Conservation (phyloP, 2,329 filamentous ascomycete species). For the Pyrenochaeta sp. region DNA sequence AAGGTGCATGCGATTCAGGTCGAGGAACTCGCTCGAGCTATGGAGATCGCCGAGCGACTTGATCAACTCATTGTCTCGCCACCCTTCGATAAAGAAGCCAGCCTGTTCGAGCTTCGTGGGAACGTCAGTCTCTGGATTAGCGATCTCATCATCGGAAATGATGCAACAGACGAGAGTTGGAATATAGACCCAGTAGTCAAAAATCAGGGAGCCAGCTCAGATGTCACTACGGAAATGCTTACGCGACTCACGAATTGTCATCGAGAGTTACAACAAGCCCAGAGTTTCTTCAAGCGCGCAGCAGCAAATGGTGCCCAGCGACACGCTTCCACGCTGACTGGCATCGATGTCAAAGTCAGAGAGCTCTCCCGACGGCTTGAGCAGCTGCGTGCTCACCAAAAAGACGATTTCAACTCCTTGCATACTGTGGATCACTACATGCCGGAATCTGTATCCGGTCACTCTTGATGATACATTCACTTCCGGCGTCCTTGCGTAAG, state of each 20-base stretch:
- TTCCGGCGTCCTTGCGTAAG: neutral
- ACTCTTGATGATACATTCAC: neutral
- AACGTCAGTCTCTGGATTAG: slow-evolving; percentile 79
- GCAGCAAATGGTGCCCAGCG: slow-evolving; percentile 27
- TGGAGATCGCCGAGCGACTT: slow-evolving; percentile 72
- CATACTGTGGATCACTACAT: neutral
- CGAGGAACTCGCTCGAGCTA: slow-evolving; percentile 66
- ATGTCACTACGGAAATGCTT: slow-evolving; percentile 16
- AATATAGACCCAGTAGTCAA: slow-evolving; percentile 13
- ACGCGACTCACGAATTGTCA: slow-evolving; percentile 23
- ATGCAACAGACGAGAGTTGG: slow-evolving; percentile 24
- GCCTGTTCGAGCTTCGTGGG: slow-evolving; percentile 74
- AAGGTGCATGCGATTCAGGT: slow-evolving; percentile 51
- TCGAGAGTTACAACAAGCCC: slow-evolving; percentile 34
- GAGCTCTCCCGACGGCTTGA: slow-evolving; percentile 27
- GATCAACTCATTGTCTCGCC: slow-evolving; percentile 73
- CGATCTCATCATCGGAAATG: slow-evolving; percentile 65
- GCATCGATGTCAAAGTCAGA: slow-evolving; percentile 26
- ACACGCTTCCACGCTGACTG: slow-evolving; percentile 22
- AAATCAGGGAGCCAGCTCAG: neutral
- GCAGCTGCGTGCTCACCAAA: slow-evolving; percentile 1
- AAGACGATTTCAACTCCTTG: neutral
- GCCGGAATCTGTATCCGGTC: neutral
- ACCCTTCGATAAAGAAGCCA: slow-evolving; percentile 73
- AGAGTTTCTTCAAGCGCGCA: slow-evolving; percentile 32